Evolutionary conservation across 2,329 filamentous ascomycete genomes (phyloP), one percentile per base, ranked within the genome.

Genomic region (Acephala macrosclerotiorum): DNA sequence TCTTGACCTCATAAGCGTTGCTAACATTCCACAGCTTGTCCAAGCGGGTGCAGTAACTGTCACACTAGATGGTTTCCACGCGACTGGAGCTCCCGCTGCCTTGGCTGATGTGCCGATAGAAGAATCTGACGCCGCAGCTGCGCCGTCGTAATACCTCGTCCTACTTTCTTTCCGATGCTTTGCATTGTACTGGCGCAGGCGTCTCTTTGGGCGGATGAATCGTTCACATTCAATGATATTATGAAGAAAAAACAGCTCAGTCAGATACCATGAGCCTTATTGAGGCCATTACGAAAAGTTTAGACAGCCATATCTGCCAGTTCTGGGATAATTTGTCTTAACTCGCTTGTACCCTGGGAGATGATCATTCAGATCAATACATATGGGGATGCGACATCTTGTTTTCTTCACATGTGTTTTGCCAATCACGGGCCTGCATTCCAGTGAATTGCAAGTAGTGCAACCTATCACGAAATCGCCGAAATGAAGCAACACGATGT

Each of bases 31-130:
- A 60, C 67, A 94, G 90, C 88, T 99, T 69, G 94, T 98, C 35
- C 92, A 97, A 88, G 94, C 96, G 6, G 95, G 96, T 58, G 95
- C 96, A 9, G 94, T 98, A 14, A 93, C 88, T 64, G 89, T 98
- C 60, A 93, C 92, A 0, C 79, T 96, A 14, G 91, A 97, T 70
- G 93, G 91, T 5, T 92, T 98, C 76, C 86, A 90, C 71, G 94
- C 94, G 9, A 70, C 64, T 33, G 72, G 67, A 14, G 35, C 72
- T 22, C 71, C 72, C 35, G 58, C 66, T 60, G 70, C 71, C 38
- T 36, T 73, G 38, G 73, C 74, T 40, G 67, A 71, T 47, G 66
- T 73, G 20, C 68, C 73, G 35, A 74, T 75, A 69, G 70, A 71
- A 22, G 73, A 72, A 22, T 73, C 71, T 12, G 73, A 74, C 66